Base-by-base conservation (phyloP, 495 filamentous ascomycete genomes). In the Penicillium cataractarum region DNA sequence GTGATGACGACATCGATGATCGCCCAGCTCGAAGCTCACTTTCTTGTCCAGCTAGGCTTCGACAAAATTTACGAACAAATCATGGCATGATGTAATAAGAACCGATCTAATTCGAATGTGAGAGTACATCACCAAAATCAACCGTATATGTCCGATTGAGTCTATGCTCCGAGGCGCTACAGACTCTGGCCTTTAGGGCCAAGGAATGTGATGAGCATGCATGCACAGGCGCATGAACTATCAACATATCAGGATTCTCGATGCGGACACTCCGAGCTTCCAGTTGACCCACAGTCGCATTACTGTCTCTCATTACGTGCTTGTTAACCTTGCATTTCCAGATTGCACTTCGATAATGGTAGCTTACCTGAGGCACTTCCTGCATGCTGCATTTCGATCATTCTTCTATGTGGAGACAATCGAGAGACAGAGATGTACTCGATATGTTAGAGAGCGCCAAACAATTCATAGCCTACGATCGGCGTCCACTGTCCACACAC, bases 201-300 rank as follows among this genome's bases (percentile, higher is more conserved):
- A 37, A 55, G n/a, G 5, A 37, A 33, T 35, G 52, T 55, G 52
- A 55, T 26, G 52, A 24, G 8, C 29, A 22, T 55, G 52, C 32
- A 19, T 21, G 39, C 10, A n/a, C n/a, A n/a, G n/a, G 52, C 29
- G 46, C 46, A 27, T 50, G 24, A 29, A 24, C 12, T 15, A 29
- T 50, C 13, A 21, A 50, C 24, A 6, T 13, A 15, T n/a, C 22
- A 50, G 22, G 13, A 50, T 29, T n/a, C 12, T 15, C 46, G 15
- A 50, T 8, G 21, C 13, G 9, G 46, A 3, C 6, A n/a, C 24
- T 27, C 4, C 12, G 12, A 26, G 3, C 24, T 13, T 27, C 22
- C 6, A 29, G 15, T 15, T 7, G 2, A 50, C 29, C 13, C 26
- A 21, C 17, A n/a, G 12, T 12, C 0, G 46, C 2, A 13, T 29